A percentile compares a stretch with the other conserved stretches of the same genome.
phyloP scores from a whole-genome alignment of 2,329 filamentous ascomycete species.

The Pseudogymnoascus sp. region DNA sequence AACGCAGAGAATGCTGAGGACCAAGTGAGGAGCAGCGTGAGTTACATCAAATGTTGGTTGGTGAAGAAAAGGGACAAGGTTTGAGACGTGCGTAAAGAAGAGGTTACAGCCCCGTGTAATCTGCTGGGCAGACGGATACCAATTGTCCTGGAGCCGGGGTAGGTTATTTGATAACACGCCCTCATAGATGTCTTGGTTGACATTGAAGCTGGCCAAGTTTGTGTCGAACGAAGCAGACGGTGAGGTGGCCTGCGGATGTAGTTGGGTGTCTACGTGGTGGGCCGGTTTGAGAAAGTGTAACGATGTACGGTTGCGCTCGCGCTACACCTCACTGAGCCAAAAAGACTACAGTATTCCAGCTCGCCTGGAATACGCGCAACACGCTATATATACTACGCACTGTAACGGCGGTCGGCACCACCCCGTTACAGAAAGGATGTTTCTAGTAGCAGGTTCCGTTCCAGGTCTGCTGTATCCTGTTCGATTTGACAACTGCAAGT shows the following conservation, averaged over 20 bases:
- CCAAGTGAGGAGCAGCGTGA: slow-evolving; percentile 20
- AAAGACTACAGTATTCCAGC: not conserved
- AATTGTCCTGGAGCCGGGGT: slow-evolving; percentile 22
- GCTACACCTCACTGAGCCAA: no score
- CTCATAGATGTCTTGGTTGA: slow-evolving; percentile 12
- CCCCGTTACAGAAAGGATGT: slow-evolving; percentile 12
- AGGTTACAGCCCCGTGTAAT: slow-evolving; percentile 27
- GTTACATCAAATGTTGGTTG: slow-evolving; percentile 29
- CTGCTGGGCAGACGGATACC: slow-evolving; percentile 27
- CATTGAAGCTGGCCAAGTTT: slow-evolving; percentile 9
- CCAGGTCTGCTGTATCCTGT: slow-evolving; percentile 17
- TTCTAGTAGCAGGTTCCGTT: slow-evolving; percentile 16
- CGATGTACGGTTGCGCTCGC: no score
- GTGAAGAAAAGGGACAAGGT: slow-evolving; percentile 33
- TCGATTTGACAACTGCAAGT: slow-evolving; percentile 8
- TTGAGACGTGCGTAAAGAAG: slow-evolving; percentile 31
- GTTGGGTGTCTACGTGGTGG: not conserved
- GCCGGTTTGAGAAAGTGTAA: no score
- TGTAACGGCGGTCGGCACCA: not conserved
- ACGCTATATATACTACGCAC: not conserved
- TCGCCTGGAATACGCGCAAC: not conserved
- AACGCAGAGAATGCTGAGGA: slow-evolving; percentile 31
- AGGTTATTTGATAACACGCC: slow-evolving; percentile 15
- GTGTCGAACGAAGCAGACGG: not conserved
- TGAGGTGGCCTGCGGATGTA: not conserved